phyloP scores from a whole-genome alignment of 2,329 filamentous ascomycete genomes.

The Diaporthe aspalathi region DNA sequence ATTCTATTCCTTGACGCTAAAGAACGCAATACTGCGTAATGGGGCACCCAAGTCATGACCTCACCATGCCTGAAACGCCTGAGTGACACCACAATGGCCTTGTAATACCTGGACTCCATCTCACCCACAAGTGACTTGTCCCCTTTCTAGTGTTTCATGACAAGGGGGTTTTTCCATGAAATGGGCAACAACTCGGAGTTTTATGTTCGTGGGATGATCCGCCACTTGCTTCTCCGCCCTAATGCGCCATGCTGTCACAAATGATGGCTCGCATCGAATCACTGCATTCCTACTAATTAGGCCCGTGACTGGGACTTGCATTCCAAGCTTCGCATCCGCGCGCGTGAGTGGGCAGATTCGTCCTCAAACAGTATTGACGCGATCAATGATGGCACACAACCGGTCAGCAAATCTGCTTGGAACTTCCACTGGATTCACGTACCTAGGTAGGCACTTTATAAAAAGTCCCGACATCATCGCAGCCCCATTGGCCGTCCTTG shows the following conservation, averaged over 20 bases:
- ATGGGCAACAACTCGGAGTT: too few species aligned
- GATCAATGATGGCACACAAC: not conserved
- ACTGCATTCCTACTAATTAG: slow-evolving; percentile 5
- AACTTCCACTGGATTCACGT: not conserved
- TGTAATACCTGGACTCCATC: not conserved
- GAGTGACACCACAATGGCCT: not conserved
- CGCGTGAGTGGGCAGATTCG: not conserved
- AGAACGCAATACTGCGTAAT: not conserved
- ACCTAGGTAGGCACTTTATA: too few species aligned
- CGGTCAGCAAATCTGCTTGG: not conserved
- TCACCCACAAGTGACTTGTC: not conserved
- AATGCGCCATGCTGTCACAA: slow-evolving; percentile 10
- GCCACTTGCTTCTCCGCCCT: slow-evolving; percentile 11
- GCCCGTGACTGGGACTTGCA: not conserved
- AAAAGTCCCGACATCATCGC: not conserved
- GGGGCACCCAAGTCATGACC: slow-evolving; percentile 1
- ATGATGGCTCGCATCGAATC: slow-evolving; percentile 3
- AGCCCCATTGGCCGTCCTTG: not conserved
- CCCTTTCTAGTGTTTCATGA: not conserved
- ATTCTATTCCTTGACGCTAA: not conserved
- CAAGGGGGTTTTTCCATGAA: not conserved
- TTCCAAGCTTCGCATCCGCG: not conserved
- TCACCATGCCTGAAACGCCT: not conserved
- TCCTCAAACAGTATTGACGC: not conserved
- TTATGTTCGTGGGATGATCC: not conserved